Evolutionary conservation across 2,329 filamentous ascomycete species (phyloP).

Genomic region (Scedosporium aurantiacum): DNA sequence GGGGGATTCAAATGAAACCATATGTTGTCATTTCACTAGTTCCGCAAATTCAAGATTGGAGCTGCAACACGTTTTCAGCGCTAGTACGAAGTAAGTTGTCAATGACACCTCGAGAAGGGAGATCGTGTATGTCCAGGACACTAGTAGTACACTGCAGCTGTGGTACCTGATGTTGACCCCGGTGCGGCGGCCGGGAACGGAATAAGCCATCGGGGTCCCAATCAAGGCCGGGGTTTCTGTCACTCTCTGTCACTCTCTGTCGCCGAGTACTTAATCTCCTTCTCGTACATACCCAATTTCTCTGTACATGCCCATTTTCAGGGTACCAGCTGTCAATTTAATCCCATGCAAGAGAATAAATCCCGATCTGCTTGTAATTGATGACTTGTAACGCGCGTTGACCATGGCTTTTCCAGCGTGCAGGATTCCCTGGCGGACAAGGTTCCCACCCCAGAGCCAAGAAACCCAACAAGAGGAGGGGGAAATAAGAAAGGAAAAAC

Average conservation of each 20-base stretch:
- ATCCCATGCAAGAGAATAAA: neutral
- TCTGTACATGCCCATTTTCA: neutral
- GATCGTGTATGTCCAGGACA: too few relatives aligned
- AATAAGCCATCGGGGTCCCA: neutral
- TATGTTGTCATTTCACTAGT: neutral
- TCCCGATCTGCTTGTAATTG: neutral
- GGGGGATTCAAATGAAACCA: neutral
- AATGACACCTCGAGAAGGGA: too few relatives aligned
- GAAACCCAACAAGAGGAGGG: neutral
- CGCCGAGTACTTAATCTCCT: neutral
- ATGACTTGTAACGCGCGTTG: neutral
- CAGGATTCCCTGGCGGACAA: neutral
- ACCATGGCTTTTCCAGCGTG: neutral
- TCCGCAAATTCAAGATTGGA: neutral
- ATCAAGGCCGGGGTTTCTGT: neutral
- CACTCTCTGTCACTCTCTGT: neutral
- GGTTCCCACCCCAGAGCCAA: neutral
- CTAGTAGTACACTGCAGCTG: too few relatives aligned
- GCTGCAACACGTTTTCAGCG: neutral
- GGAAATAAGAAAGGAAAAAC: neutral
- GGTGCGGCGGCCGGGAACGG: neutral
- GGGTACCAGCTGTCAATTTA: neutral
- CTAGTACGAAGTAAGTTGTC: neutral
- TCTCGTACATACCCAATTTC: neutral
- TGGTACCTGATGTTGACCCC: neutral